Evolutionary conservation across 2,329 filamentous ascomycete species (phyloP).

Genomic region (Talaromyces sp.): DNA sequence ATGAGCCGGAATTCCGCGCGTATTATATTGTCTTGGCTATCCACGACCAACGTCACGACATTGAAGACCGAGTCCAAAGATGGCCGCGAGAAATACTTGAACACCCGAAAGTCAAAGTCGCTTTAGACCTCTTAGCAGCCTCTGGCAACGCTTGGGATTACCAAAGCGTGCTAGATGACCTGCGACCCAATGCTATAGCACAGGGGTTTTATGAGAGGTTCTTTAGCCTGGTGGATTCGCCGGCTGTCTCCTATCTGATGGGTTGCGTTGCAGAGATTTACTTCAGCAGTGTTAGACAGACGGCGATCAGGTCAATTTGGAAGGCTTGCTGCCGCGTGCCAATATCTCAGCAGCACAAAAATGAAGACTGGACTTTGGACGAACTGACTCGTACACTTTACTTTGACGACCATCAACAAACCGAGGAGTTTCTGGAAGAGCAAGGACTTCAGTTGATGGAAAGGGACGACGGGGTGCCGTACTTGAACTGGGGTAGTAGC

Average conservation of each 20-base stretch:
- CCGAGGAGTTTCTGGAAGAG: slow-evolving; percentile 47
- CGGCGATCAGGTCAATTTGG: slow-evolving; percentile 51
- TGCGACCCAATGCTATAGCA: slow-evolving; percentile 46
- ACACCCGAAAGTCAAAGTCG: slow-evolving; percentile 50
- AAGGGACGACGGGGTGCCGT: slow-evolving; percentile 41
- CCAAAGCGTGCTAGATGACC: slow-evolving; percentile 47
- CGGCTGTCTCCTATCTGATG: slow-evolving; percentile 55
- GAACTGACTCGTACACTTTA: slow-evolving; percentile 48
- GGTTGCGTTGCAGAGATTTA: slow-evolving; percentile 59
- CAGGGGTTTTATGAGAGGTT: slow-evolving; percentile 55
- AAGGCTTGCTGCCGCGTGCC: slow-evolving; percentile 46
- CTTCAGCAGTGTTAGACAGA: slow-evolving; percentile 54
- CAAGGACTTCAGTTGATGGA: slow-evolving; percentile 48
- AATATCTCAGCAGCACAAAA: slow-evolving; percentile 42
- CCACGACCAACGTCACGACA: slow-evolving; percentile 46
- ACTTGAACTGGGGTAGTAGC: slow-evolving; percentile 45
- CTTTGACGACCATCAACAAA: slow-evolving; percentile 52
- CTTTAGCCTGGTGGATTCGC: slow-evolving; percentile 52
- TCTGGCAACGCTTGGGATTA: slow-evolving; percentile 49
- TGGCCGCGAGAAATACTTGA: slow-evolving; percentile 47
- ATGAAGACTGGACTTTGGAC: slow-evolving; percentile 52
- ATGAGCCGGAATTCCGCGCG: slow-evolving; percentile 59
- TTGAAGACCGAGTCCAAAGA: slow-evolving; percentile 53
- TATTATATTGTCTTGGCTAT: slow-evolving; percentile 56
- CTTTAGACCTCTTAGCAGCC: slow-evolving; percentile 52